A percentile compares a stretch with the other conserved stretches of the same genome.
These are phyloP conservation scores for Corchorus capsularis DNA, from an alignment of 345 rosid genomes.

Conservation along the genomic window DNA sequence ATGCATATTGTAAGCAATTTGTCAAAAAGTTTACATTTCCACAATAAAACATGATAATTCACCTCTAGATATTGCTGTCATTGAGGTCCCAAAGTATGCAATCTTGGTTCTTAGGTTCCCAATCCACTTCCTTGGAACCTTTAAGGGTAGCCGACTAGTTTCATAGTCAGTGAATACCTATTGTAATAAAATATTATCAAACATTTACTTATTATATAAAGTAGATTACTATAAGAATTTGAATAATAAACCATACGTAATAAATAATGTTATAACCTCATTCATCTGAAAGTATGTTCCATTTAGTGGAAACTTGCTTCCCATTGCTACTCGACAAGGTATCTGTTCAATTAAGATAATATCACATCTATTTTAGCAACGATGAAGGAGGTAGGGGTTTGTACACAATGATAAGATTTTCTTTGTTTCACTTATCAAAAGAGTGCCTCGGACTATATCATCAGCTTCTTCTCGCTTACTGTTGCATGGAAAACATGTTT, in stretches of 20 bases:
- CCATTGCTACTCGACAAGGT: slow-evolving; percentile 63
- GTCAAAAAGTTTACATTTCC: too few species aligned
- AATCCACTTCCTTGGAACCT: slow-evolving; percentile 38
- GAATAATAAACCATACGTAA: neutral
- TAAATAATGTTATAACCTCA: slow-evolving; percentile 42
- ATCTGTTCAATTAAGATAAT: slow-evolving; percentile 36
- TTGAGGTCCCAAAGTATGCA: slow-evolving; percentile 50
- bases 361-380: neutral
- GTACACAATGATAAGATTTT: neutral
- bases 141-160: slow-evolving; percentile 43
- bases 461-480: slow-evolving; percentile 25
- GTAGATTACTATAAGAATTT: neutral
- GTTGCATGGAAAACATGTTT: slow-evolving; percentile 45
- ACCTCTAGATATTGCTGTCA: slow-evolving; percentile 46
- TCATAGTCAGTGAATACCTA: slow-evolving; percentile 82
- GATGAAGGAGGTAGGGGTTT: neutral
- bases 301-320: slow-evolving; percentile 64
- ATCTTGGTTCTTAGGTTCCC: slow-evolving; percentile 38
- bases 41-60: neutral
- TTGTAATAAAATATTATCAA: neutral
- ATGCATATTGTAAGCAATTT: neutral
- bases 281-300: slow-evolving; percentile 82
- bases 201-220: too few species aligned
- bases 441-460: slow-evolving; percentile 49
- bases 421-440: slow-evolving; percentile 48